These are phyloP conservation scores for Tephrocybe sp. DNA, from an alignment of 768 basidiomycete species.

Conservation along the genomic window DNA sequence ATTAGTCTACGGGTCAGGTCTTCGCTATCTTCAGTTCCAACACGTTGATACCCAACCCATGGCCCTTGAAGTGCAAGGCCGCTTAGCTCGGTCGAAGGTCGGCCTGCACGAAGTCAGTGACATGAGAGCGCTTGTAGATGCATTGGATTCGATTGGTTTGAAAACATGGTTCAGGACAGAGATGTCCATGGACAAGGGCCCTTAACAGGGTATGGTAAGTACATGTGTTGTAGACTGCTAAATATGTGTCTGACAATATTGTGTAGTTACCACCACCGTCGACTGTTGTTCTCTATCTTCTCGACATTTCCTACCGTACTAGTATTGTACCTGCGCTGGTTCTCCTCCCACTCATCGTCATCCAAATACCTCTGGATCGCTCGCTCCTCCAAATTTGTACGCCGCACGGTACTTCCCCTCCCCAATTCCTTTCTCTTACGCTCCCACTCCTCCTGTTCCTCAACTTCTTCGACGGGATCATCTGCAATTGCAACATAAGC, in stretches of 20 bases:
- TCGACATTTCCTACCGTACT: slow-evolving; percentile 2
- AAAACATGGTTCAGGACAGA: slow-evolving; percentile 39
- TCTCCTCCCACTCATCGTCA: slow-evolving; percentile 69
- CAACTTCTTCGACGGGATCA: slow-evolving; percentile 29
- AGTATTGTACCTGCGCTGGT: slow-evolving; percentile 8
- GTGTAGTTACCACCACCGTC: background rate
- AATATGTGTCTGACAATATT: too few relatives aligned
- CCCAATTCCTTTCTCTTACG: slow-evolving; percentile 16
- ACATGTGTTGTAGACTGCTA: too few relatives aligned
- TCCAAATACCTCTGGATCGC: slow-evolving; percentile 64
- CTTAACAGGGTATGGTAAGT: background rate
- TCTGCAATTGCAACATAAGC: slow-evolving; percentile 73
- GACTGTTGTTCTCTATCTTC: slow-evolving; percentile 4
- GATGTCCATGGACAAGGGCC: slow-evolving; percentile 35
- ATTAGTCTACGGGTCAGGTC: slow-evolving; percentile 20
- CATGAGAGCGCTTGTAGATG: slow-evolving; percentile 32
- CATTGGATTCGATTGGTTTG: slow-evolving; percentile 30
- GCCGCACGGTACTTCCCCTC: background rate
- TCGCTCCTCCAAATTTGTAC: slow-evolving; percentile 39
- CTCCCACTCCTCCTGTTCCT: slow-evolving; percentile 32
- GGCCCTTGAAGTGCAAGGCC: slow-evolving; percentile 8
- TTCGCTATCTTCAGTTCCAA: slow-evolving; percentile 45
- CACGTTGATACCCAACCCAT: slow-evolving; percentile 37
- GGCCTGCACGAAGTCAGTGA: slow-evolving; percentile 38
- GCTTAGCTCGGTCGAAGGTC: slow-evolving; percentile 24